Conservation (phyloP, 352 stramenopile species). For the Aphanomyces astaci region DNA sequence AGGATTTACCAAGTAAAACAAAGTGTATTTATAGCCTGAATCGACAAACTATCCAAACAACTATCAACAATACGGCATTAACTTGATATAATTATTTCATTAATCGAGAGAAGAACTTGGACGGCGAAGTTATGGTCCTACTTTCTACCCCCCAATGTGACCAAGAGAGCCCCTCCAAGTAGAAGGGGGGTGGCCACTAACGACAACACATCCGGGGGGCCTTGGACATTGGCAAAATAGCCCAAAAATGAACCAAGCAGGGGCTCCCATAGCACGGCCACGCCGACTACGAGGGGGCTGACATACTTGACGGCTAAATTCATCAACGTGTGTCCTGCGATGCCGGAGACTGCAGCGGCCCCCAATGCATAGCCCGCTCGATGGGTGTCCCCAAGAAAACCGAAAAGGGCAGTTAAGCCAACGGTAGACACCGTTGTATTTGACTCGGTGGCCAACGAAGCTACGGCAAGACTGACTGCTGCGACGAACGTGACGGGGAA, state of each 20-base stretch:
- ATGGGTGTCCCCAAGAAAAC: not conserved
- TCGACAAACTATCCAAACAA: no score
- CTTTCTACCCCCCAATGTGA: not conserved
- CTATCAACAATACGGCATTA: no score
- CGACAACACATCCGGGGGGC: not conserved
- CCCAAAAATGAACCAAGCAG: slow-evolving; percentile 1
- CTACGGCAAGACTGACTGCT: not conserved
- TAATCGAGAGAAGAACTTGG: no score
- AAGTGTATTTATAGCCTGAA: no score
- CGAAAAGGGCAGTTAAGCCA: slow-evolving; percentile 5
- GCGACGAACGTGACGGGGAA: slow-evolving; percentile 13
- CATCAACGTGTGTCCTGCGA: not conserved
- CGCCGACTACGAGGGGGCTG: not conserved
- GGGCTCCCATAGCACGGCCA: slow-evolving; percentile 9
- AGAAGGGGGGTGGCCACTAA: not conserved
- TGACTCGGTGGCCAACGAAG: not conserved
- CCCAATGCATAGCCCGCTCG: not conserved
- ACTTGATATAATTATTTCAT: no score
- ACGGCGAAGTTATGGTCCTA: no score
- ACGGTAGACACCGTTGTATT: not conserved
- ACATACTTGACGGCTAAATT: slow-evolving; percentile 15
- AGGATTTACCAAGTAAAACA: no score
- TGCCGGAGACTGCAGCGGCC: not conserved
- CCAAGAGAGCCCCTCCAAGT: not conserved
- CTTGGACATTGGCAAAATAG: slow-evolving; percentile 8